Evolutionary conservation across 805 yeast species (phyloP), one percentile per base, ranked within the genome.

Genomic region (Blastobotrys terrestris): DNA sequence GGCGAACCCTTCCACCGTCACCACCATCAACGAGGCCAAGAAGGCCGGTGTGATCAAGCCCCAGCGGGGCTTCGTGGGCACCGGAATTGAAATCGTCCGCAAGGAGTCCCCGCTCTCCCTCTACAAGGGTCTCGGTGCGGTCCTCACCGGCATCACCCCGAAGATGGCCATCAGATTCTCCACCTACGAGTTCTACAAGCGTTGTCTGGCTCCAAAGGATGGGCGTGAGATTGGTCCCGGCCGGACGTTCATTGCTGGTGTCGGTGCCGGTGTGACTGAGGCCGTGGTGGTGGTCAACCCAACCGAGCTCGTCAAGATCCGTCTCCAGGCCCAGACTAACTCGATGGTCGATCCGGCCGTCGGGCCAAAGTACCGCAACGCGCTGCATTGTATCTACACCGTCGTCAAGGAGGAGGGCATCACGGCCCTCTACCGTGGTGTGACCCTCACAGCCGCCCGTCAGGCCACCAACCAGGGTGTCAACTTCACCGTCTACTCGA

Each of bases 401-500:
- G 86, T 94, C 63, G 80, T 85, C 57, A 85, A 79, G 63, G 97
- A 92, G 71, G 99, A 92, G 75, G 99, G 99, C 48, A 76, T 87
- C 62, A 77, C 79, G 49, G 87, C 97, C 7, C 73, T 92, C 55
- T 92, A 92, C 76, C 80, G 97, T 68, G 99, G 99, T 67, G 98
- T 92, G 22, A 80, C 91, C 2, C 81, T 92, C 65, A 92, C 99
- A 35, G 97, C 97, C 40, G 95, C 96, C 31, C 83, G 99, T 76
- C 99, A 92, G 71, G 97, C 98, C 26, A 85, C 96, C 54, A 92
- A 92, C 76, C 99, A 92, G 74, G 99, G 97, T 76, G 97, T 95
- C 48, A 92, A 94, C 73, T 92, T 92, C 72, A 92, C 98, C 2
- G 96, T 89, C 31, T 92, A 92, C 74, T 86, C 96, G 22, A 85